Evolutionary conservation across 2,329 filamentous ascomycete species (phyloP).

Genomic region (Chlorencoelia australis): DNA sequence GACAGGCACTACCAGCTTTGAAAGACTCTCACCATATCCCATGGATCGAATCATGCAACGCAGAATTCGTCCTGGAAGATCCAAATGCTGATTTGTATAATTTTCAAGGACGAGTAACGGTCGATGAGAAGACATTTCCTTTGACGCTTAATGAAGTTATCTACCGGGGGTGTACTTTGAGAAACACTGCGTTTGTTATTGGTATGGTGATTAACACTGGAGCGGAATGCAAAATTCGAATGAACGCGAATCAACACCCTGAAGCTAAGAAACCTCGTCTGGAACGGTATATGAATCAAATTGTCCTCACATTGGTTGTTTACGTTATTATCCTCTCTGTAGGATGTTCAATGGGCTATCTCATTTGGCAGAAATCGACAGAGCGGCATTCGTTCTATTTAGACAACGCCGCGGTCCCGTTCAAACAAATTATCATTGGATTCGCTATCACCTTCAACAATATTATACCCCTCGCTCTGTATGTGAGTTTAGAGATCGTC

Average conservation of each 20-base stretch:
- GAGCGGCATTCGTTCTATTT: conserved; percentile 67
- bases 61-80: conserved; percentile 62
- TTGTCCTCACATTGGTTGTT: conserved; percentile 72
- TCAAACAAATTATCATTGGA: conserved; percentile 68
- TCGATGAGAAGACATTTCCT: conserved; percentile 49
- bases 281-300: conserved; percentile 69
- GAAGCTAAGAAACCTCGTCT: conserved; percentile 78
- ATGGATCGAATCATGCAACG: conserved; percentile 41
- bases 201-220: conserved; percentile 84
- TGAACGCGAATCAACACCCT: conserved; percentile 89
- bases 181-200: conserved; percentile 59
- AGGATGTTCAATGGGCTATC: conserved; percentile 68
- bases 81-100: conserved; percentile 67
- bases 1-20: conserved; percentile 56
- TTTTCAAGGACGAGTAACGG: conserved; percentile 59
- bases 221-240: conserved; percentile 93
- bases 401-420: conserved; percentile 54
- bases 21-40: conserved; percentile 46
- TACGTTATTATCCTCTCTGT: conserved; percentile 64
- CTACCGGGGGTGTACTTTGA: conserved; percentile 74
- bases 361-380: conserved; percentile 56
- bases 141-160: conserved; percentile 74
- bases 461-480: conserved; percentile 82
- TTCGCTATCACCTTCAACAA: conserved; percentile 96
- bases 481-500: conserved; percentile 88